Evolutionary conservation across 768 basidiomycete species (phyloP), one percentile per base, ranked within the genome.

Genomic region (Tricholoma saponaceum): DNA sequence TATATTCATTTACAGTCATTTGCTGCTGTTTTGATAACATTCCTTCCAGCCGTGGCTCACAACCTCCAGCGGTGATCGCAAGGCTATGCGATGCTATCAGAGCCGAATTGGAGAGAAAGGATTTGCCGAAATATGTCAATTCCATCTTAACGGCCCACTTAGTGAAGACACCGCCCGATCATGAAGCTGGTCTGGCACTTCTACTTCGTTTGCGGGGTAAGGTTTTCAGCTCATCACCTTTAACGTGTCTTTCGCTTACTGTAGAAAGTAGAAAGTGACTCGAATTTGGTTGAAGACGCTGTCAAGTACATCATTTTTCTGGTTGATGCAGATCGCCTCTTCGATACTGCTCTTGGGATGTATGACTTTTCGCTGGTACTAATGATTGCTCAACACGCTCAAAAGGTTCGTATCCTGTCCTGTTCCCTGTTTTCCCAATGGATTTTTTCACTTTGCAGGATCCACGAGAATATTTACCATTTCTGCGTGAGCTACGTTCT

Each of bases 241-340:
- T 7, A 4, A 58, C 46, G n/a, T n/a, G n/a, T 18, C 23, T 49
- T 55, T 39, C 78, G 76, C 51, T 52, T 5, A 41, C 59, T 35
- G 44, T 25, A 33, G 46, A 7, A 26, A 30, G 37, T 56, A 87
- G 69, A 81, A 26, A 73, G 77, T 8, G 80, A 92, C 60, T 84
- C 90, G 0, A 79, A 84, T 25, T 71, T 94, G 2, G 92, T 97
- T 13, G 95, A 99, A 67, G 95, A 98, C 58, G 97, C 97, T 5
- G 90, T 98, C 65, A 98, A 95, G 68, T 99, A 98, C 67, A 89
- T 98, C 69, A 98, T 98, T 70, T 99, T 98, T 79, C 83, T 99
- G 30, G 92, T 94, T 18, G 93, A 98, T 63, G 94, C 94, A 0
- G 85, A 98, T 64, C 79, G 80, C 46, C 80, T 99, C 4, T 98